Evolutionary conservation across 164 flowering plant species (phyloP).

Genomic region (Warburgia ugandensis): DNA sequence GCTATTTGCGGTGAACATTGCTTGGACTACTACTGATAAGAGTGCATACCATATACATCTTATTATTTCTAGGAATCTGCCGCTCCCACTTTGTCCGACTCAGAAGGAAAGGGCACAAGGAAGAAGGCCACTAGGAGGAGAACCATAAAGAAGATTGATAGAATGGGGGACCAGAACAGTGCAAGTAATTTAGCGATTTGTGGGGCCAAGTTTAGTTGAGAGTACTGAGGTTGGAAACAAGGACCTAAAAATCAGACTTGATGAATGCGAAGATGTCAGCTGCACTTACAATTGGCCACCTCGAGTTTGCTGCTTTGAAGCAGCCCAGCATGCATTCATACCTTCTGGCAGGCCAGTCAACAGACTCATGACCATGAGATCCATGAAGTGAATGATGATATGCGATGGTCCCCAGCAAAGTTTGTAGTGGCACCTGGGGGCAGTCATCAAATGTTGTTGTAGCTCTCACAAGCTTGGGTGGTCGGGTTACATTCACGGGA

Average conservation of each 20-base stretch:
- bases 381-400: conserved; percentile 57
- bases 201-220: conserved; percentile 15
- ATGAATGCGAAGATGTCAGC: conserved; percentile 63
- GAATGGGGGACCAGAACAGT: conserved; percentile 29
- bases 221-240: conserved; percentile 31
- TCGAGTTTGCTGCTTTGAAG: conserved; percentile 93
- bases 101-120: conserved; percentile 29
- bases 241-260: conserved; percentile 30
- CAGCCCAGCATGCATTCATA: conserved; percentile 76
- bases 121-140: conserved; percentile 38
- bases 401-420: conserved; percentile 56
- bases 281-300: conserved; percentile 82
- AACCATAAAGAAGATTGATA: conserved; percentile 27
- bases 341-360: conserved; percentile 86
- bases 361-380: conserved; percentile 70
- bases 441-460: conserved; percentile 64
- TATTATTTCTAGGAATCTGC: conserved; percentile 6
- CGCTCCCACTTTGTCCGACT: conserved; percentile 27
- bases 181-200: conserved; percentile 24
- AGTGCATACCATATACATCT: neutral
- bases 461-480: conserved; percentile 74
- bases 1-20: too few species aligned
- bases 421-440: conserved; percentile 74
- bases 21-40: neutral
- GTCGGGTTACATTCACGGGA: conserved; percentile 90